Percentiles rank a stretch among this genome's conserved stretches.
phyloP scores from a whole-genome alignment of 2,329 filamentous ascomycete species.

The Dactylella cylindrospora region DNA sequence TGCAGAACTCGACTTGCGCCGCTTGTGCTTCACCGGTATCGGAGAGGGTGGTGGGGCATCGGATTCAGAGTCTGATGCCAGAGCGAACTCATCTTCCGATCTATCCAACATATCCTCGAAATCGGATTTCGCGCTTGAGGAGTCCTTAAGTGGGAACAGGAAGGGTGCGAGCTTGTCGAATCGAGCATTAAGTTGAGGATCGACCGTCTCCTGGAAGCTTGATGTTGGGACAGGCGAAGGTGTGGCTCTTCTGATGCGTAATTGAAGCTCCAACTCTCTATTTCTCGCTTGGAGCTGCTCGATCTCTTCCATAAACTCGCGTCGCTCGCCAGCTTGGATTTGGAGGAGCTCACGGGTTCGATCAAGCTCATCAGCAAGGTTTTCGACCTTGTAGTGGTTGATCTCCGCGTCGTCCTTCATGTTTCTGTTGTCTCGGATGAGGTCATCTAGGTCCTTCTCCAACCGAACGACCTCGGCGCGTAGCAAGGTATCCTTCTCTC shows the following conservation, averaged over 20 bases:
- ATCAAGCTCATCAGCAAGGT: slow-evolving; percentile 36
- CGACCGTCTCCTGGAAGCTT: slow-evolving; percentile 17
- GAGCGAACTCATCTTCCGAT: slow-evolving; percentile 33
- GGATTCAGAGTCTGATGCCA: slow-evolving; percentile 35
- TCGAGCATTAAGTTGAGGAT: slow-evolving; percentile 12
- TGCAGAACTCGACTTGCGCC: slow-evolving; percentile 35
- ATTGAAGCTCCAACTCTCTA: slow-evolving; percentile 37
- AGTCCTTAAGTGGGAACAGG: slow-evolving; percentile 35
- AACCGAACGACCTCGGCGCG: slow-evolving; percentile 28
- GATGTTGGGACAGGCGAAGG: slow-evolving; percentile 33
- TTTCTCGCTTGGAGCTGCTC: slow-evolving; percentile 33
- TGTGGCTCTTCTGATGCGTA: slow-evolving; percentile 30
- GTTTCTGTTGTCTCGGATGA: slow-evolving; percentile 34
- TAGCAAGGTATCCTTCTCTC: slow-evolving; percentile 36
- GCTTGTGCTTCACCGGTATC: slow-evolving; percentile 18
- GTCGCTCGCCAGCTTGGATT: slow-evolving; percentile 37
- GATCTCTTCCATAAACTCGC: slow-evolving; percentile 42
- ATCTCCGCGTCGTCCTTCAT: slow-evolving; percentile 43
- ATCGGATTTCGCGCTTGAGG: slow-evolving; percentile 36
- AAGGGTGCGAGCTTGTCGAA: slow-evolving; percentile 21
- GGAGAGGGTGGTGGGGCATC: slow-evolving; percentile 29
- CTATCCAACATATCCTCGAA: slow-evolving; percentile 29
- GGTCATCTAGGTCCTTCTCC: slow-evolving; percentile 28
- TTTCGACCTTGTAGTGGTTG: slow-evolving; percentile 41
- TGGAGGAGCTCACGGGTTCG: slow-evolving; percentile 37